phyloP scores from a whole-genome alignment of 2,329 filamentous ascomycete genomes.

The Fusarium avenaceum region DNA sequence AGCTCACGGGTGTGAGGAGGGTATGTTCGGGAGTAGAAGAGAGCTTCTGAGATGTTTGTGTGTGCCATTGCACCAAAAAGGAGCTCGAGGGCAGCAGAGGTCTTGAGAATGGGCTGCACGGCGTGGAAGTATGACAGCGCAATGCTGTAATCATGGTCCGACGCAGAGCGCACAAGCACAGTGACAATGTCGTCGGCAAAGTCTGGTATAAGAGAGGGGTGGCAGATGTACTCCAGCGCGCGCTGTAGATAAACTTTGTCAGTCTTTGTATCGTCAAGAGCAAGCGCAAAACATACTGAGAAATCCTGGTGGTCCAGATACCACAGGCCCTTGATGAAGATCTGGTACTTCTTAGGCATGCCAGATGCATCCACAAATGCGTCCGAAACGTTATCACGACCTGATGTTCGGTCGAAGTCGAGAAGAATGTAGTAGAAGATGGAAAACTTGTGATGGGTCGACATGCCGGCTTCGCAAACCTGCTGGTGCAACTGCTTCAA shows the following conservation, averaged over 20 bases:
- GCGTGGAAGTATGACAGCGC: conserved; percentile 84
- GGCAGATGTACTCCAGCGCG: conserved; percentile 81
- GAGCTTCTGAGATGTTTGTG: conserved; percentile 78
- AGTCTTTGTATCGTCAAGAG: not conserved
- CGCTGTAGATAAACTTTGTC: conserved; percentile 55
- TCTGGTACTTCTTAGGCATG: conserved; percentile 81
- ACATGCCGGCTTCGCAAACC: conserved; percentile 74
- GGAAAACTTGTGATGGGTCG: conserved; percentile 83
- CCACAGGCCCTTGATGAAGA: conserved; percentile 87
- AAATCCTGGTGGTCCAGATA: conserved; percentile 81
- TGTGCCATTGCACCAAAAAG: conserved; percentile 78
- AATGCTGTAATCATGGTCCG: conserved; percentile 71
- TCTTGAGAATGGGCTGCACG: conserved; percentile 78
- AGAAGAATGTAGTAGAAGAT: conserved; percentile 87
- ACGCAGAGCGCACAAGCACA: conserved; percentile 73
- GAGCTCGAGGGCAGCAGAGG: conserved; percentile 70
- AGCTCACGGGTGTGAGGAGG: conserved; percentile 71
- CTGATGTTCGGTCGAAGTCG: conserved; percentile 73
- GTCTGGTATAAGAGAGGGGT: conserved; percentile 83
- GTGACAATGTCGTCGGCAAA: conserved; percentile 87
- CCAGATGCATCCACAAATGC: conserved; percentile 72
- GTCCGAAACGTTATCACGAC: conserved; percentile 64
- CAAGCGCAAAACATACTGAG: conserved; percentile 57
- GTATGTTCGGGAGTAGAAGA: conserved; percentile 78
- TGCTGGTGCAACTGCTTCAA: conserved; percentile 78